Percentiles rank a stretch among this genome's conserved stretches.
Conservation (phyloP, 768 basidiomycete genomes). For the Leccinum rimulosum region DNA sequence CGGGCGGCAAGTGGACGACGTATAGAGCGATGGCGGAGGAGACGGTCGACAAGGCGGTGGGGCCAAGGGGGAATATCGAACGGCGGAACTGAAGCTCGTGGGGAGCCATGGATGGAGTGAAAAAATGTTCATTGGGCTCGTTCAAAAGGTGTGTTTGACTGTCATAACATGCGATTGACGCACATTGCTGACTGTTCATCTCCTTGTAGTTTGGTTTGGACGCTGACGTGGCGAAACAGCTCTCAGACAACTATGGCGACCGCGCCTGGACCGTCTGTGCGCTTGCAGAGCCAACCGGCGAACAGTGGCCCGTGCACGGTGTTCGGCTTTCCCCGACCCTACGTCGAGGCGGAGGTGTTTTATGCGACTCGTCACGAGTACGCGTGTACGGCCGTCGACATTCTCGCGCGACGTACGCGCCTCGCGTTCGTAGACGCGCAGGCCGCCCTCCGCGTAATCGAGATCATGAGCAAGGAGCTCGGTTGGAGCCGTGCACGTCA, state of each 20-base stretch:
- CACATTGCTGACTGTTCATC: background rate
- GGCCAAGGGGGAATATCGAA: constrained; percentile 65
- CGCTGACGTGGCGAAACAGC: constrained; percentile 88
- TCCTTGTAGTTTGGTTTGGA: constrained; percentile 74
- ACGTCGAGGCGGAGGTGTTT: constrained; percentile 90
- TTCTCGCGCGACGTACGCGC: constrained; percentile 90
- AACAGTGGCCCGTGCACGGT: constrained; percentile 85
- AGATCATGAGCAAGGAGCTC: constrained; percentile 87
- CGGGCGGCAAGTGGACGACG: constrained; percentile 99
- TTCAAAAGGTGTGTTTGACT: constrained; percentile 66
- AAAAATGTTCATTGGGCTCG: constrained; percentile 96
- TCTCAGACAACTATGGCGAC: constrained; percentile 94
- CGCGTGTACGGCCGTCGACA: constrained; percentile 88
- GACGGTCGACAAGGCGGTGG: constrained; percentile 84
- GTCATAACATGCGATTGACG: too few species aligned
- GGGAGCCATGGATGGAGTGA: constrained; percentile 93
- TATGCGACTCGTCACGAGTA: constrained; percentile 91
- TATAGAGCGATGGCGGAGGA: constrained; percentile 96
- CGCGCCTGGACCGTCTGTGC: constrained; percentile 93
- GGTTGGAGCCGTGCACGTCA: constrained; percentile 67
- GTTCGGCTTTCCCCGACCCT: constrained; percentile 61
- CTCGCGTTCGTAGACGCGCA: constrained; percentile 91
- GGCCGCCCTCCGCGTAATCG: constrained; percentile 80
- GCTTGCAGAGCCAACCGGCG: constrained; percentile 73
- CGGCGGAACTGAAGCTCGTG: constrained; percentile 76